Conservation (phyloP, 495 filamentous ascomycete genomes). For the Stereocaulon alpinum region DNA sequence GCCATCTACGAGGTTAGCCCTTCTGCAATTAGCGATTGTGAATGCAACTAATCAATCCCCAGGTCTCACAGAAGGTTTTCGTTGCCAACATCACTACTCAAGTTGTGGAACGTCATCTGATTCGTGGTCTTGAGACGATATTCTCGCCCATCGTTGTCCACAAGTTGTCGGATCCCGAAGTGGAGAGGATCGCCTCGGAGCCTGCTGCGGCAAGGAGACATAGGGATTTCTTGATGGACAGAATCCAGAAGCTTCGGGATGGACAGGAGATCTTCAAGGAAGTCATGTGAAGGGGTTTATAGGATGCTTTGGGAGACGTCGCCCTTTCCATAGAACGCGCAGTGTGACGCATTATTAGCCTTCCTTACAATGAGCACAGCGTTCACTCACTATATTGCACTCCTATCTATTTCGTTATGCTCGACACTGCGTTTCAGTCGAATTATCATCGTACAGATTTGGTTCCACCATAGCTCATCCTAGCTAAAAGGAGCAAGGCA, state of each 20-base stretch:
- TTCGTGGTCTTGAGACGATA: slow-evolving; percentile 25
- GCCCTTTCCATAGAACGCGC: too few relatives aligned
- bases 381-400: too few relatives aligned
- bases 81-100: slow-evolving; percentile 31
- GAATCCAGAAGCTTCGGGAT: slow-evolving; percentile 23
- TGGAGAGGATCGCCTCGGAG: slow-evolving; percentile 25
- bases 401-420: too few relatives aligned
- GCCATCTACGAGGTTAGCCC: slow-evolving; percentile 30
- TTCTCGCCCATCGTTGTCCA: slow-evolving; percentile 32
- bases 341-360: too few relatives aligned
- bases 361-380: too few relatives aligned
- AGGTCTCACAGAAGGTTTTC: slow-evolving; percentile 29
- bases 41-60: not conserved
- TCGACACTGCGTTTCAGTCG: too few relatives aligned
- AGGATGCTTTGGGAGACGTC: too few relatives aligned
- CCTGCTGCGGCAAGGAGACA: slow-evolving; percentile 18
- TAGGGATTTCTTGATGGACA: slow-evolving; percentile 24
- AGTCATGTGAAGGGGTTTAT: slow-evolving; percentile 16
- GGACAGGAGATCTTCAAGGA: slow-evolving; percentile 19
- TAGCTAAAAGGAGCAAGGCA: too few relatives aligned
- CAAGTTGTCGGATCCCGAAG: slow-evolving; percentile 16
- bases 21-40: too few relatives aligned
- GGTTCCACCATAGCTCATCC: too few relatives aligned
- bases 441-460: too few relatives aligned
- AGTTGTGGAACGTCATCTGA: slow-evolving; percentile 30